phyloP scores from a whole-genome alignment of 2,329 filamentous ascomycete genomes.

The Sporothrix brasiliensis region DNA sequence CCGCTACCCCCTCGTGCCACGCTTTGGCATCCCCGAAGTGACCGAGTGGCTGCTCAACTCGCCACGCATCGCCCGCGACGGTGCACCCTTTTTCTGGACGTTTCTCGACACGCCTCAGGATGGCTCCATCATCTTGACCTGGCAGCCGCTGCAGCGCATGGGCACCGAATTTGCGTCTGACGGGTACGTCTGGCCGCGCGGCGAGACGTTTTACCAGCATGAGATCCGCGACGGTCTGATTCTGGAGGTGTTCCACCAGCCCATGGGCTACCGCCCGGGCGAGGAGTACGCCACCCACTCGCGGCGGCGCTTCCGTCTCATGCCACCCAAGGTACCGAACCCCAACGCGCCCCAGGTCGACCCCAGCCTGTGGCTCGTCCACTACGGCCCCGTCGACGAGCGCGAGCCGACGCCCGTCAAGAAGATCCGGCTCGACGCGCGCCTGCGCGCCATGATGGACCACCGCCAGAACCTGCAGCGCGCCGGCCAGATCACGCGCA shows the following conservation, averaged over 20 bases:
- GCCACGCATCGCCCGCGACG: slow-evolving; percentile 80
- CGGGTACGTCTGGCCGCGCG: slow-evolving; percentile 87
- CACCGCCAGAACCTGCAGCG: slow-evolving; percentile 67
- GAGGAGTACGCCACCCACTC: slow-evolving; percentile 77
- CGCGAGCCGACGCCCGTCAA: slow-evolving; percentile 71
- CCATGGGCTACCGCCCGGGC: slow-evolving; percentile 72
- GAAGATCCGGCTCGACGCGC: slow-evolving; percentile 65
- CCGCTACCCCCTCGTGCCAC: slow-evolving; percentile 73
- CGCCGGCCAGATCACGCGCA: slow-evolving; percentile 80
- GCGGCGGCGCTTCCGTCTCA: slow-evolving; percentile 82
- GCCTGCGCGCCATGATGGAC: slow-evolving; percentile 62
- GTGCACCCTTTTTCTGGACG: slow-evolving; percentile 88
- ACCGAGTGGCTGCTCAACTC: slow-evolving; percentile 82
- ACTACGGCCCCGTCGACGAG: slow-evolving; percentile 79
- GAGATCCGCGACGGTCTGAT: slow-evolving; percentile 70
- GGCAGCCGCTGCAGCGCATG: slow-evolving; percentile 77
- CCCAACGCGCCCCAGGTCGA: slow-evolving; percentile 71
- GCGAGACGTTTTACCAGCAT: slow-evolving; percentile 75
- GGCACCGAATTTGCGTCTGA: slow-evolving; percentile 81
- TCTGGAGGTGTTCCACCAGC: slow-evolving; percentile 85
- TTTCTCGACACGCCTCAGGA: slow-evolving; percentile 82
- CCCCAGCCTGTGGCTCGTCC: slow-evolving; percentile 84
- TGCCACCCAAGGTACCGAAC: slow-evolving; percentile 69
- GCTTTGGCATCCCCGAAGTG: slow-evolving; percentile 73
- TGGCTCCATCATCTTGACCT: slow-evolving; percentile 80